Base-by-base conservation (phyloP, 1,284 basidiomycete species). In the Trametes polyzona region DNA sequence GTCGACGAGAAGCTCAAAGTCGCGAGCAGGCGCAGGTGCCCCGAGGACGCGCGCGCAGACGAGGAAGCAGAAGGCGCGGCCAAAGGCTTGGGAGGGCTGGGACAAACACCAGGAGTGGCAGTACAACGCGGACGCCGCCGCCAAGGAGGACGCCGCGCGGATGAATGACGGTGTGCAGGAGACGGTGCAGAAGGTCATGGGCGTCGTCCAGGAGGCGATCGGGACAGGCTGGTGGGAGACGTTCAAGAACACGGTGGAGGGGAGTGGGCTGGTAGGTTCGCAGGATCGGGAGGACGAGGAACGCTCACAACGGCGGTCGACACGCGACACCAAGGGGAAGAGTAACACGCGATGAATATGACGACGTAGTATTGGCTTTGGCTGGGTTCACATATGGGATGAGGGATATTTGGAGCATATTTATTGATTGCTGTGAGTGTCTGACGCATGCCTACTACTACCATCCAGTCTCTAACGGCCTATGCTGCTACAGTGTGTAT, bases 71-170 rank as follows among this genome's bases (percentile, higher is more conserved):
- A 62, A 66, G 49, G 39, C 53, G 32, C 75, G 75, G 48, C 83
- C 86, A 11, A 83, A 82, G 58, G 69, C 82, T 48, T 88, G 86
- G 86, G 84, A 88, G 32, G 78, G 83, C n/a, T 90, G 86, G 66
- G 78, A 83, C 52, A 71, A 74, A 40, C 84, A 87, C 66, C 71
- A 69, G 37, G 77, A 83, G 39, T 86, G 86, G 86, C 82, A 84
- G 67, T 79, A 83, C 65, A 73, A 77, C 41, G 71, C 80, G 65
- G 69, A 71, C 23, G 63, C 63, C 39, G 64, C 49, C 36, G 58
- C 49, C 30, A 56, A 63, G 44, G 59, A 61, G n/a, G 71, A 62
- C 10, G 70, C 66, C 33, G 61, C 62, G 21, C 67, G 68, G 52
- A 39, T 64, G 30, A 62, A 59, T 17, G 68, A 62, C 27, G 69